These are phyloP conservation scores for Coemansia sp. DNA, from an alignment of 192 early-diverging fungal genomes.

Conservation along the genomic window DNA sequence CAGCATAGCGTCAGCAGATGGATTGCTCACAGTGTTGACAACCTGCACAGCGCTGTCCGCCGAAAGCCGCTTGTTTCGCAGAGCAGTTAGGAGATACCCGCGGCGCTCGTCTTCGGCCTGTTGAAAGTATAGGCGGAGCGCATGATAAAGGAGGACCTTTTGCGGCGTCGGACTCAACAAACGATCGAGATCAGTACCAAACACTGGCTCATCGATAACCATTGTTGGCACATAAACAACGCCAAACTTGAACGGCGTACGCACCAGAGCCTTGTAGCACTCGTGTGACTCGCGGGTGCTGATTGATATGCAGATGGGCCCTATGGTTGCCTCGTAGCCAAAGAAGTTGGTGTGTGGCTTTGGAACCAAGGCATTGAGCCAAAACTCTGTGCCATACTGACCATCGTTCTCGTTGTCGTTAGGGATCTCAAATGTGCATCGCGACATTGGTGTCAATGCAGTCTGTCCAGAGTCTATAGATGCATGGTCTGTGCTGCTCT, in stretches of 20 bases:
- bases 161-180: constrained; percentile 48
- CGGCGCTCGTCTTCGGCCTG: constrained; percentile 52
- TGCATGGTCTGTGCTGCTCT: constrained; percentile 9
- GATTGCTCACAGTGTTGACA: constrained; percentile 13
- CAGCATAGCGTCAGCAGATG: constrained; percentile 24
- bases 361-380: constrained; percentile 55
- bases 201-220: constrained; percentile 46
- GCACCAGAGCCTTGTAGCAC: constrained; percentile 55
- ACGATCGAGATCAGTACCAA: constrained; percentile 53
- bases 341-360: constrained; percentile 57
- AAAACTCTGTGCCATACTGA: constrained; percentile 51
- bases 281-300: constrained; percentile 54
- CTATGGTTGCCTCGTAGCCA: constrained; percentile 50
- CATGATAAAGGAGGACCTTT: constrained; percentile 53
- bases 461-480: constrained; percentile 19
- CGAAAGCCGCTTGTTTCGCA: constrained; percentile 41
- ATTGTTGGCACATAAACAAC: constrained; percentile 51
- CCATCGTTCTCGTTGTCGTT: constrained; percentile 57
- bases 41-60: constrained; percentile 17
- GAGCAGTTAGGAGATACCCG: constrained; percentile 39
- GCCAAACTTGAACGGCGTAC: constrained; percentile 51
- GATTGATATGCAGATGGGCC: constrained; percentile 54
- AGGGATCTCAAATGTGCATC: constrained; percentile 34
- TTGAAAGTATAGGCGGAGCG: constrained; percentile 52
- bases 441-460: constrained; percentile 20